These are phyloP conservation scores for Wallacemonas sp. DNA, from an alignment of 208 protist genomes.

Conservation along the genomic window DNA sequence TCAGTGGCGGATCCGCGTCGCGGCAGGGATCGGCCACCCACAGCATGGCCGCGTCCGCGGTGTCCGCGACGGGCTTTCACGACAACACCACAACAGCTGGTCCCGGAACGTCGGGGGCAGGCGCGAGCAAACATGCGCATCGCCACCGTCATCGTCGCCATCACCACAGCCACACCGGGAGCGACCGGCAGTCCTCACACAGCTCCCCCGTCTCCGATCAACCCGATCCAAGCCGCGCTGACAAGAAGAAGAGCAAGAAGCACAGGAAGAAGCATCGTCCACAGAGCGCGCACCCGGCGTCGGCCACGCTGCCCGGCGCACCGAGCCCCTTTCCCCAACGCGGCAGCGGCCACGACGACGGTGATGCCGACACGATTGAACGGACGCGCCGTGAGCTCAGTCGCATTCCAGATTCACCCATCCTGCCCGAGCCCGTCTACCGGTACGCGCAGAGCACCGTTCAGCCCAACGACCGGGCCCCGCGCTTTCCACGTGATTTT, in stretches of 20 bases:
- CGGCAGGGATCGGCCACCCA: neutral
- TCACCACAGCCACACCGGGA: neutral
- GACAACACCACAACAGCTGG: neutral
- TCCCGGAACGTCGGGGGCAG: too few relatives aligned
- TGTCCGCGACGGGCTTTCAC: neutral
- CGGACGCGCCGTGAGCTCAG: neutral
- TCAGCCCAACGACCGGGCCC: neutral
- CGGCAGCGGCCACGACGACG: neutral
- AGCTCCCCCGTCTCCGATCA: too few relatives aligned
- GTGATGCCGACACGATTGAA: too few relatives aligned
- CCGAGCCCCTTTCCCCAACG: neutral
- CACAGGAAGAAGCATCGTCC: too few relatives aligned
- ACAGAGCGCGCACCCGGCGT: neutral
- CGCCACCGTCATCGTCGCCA: conserved; percentile 6
- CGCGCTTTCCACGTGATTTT: conserved; percentile 2
- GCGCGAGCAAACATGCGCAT: neutral
- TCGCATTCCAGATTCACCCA: neutral
- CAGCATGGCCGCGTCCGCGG: neutral
- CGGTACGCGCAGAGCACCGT: neutral
- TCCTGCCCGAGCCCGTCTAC: neutral
- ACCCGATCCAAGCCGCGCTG: too few relatives aligned
- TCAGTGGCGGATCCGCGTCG: neutral
- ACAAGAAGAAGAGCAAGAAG: too few relatives aligned
- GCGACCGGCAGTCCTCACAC: neutral
- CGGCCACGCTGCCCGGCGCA: neutral